phyloP scores from a whole-genome alignment of 2,329 filamentous ascomycete species.

The Elsinoe australis region DNA sequence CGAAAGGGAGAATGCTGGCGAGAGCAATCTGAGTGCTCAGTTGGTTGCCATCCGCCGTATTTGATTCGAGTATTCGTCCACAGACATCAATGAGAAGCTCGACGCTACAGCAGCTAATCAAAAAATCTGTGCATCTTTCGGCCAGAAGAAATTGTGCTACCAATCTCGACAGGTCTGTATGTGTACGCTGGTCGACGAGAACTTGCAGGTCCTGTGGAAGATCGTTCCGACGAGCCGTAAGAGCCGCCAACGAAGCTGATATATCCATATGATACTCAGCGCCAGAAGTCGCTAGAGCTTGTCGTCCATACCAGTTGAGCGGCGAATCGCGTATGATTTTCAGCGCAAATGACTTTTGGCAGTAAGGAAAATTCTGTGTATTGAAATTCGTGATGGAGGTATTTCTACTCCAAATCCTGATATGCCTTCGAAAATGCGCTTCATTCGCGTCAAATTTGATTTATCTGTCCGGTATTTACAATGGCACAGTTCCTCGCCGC shows the following conservation, averaged over 20 bases:
- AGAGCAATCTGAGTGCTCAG: background rate
- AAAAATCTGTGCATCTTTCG: constrained; percentile 58
- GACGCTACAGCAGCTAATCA: constrained; percentile 65
- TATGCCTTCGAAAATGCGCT: constrained; percentile 39
- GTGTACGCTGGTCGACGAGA: constrained; percentile 56
- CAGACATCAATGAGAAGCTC: constrained; percentile 72
- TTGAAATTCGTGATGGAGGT: background rate
- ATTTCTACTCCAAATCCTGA: constrained; percentile 37
- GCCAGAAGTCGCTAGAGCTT: background rate
- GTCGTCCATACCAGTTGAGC: too few relatives aligned
- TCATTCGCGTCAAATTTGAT: constrained; percentile 19
- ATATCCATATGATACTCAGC: constrained; percentile 19
- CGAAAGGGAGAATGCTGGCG: constrained; percentile 71
- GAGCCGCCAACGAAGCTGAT: constrained; percentile 17
- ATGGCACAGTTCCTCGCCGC: constrained; percentile 1
- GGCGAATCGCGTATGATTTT: too few relatives aligned
- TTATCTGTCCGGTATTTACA: background rate
- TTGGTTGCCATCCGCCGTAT: background rate
- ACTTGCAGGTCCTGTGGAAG: constrained; percentile 64
- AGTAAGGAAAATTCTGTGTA: background rate
- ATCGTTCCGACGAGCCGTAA: constrained; percentile 39
- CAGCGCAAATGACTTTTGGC: too few relatives aligned
- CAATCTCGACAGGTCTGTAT: constrained; percentile 61
- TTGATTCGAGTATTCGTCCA: constrained; percentile 17
- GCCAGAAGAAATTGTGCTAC: constrained; percentile 63